Percentiles rank a stretch among this genome's conserved stretches.
Conservation (phyloP, 805 yeast genomes). For the Priceomyces castillae region DNA sequence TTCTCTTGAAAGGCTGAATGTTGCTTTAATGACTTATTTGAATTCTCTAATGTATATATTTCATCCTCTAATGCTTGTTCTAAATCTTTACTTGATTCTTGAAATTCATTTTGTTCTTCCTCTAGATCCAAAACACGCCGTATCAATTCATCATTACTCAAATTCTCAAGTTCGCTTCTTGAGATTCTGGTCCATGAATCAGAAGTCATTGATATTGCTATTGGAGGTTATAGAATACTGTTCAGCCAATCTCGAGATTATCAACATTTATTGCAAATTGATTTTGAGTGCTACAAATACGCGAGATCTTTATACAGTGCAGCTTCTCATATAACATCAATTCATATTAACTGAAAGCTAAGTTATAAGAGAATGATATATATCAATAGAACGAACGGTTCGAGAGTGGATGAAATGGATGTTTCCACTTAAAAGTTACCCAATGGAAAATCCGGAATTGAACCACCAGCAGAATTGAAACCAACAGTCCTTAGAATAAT, state of each 20-base stretch:
- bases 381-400: too few species aligned
- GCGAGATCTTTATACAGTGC: too few species aligned
- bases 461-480: neutral
- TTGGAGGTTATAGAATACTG: neutral
- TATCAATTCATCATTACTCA: slow-evolving; percentile 20
- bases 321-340: too few species aligned
- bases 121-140: slow-evolving; percentile 35
- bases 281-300: too few species aligned
- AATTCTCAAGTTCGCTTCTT: slow-evolving; percentile 3
- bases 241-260: too few species aligned
- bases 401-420: too few species aligned
- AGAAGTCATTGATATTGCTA: neutral
- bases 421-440: too few species aligned
- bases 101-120: slow-evolving; percentile 38
- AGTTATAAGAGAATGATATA: too few species aligned
- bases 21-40: slow-evolving; percentile 17
- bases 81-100: slow-evolving; percentile 42
- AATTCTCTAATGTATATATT: slow-evolving; percentile 30
- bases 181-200: neutral
- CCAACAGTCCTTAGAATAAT: neutral
- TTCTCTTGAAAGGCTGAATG: slow-evolving; percentile 17
- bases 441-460: neutral
- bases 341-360: too few species aligned
- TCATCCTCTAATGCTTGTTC: slow-evolving; percentile 47
- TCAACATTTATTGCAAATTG: too few species aligned